Evolutionary conservation across 345 rosid genomes (phyloP).

Genomic region (Eucalyptus curtisii): DNA sequence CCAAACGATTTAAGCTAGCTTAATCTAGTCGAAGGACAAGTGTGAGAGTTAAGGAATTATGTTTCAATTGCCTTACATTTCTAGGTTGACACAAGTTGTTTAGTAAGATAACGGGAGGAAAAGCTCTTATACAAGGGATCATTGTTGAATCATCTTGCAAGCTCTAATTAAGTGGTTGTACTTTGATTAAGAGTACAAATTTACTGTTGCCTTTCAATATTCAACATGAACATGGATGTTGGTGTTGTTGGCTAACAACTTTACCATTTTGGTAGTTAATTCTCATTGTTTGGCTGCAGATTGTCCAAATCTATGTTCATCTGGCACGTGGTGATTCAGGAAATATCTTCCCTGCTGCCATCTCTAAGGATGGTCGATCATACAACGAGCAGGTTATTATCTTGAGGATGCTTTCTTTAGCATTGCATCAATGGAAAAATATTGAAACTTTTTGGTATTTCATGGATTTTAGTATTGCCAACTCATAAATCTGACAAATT

Average conservation of each 20-base stretch:
- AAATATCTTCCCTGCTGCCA: slow-evolving; percentile 80
- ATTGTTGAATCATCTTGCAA: neutral
- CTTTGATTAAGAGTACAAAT: neutral
- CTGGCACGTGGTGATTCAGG: slow-evolving; percentile 75
- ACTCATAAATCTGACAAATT: neutral
- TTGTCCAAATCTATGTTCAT: slow-evolving; percentile 83
- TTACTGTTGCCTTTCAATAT: neutral
- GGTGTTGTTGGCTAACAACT: neutral
- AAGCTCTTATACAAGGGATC: neutral
- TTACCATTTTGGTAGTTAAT: neutral
- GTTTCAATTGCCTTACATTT: neutral
- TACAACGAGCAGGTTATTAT: slow-evolving; percentile 80
- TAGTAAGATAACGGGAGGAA: neutral
- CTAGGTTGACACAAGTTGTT: neutral
- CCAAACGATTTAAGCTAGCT: neutral
- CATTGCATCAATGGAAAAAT: neutral
- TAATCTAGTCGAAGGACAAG: neutral
- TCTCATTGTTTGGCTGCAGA: slow-evolving; percentile 29
- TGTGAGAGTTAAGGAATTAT: neutral
- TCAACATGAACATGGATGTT: neutral
- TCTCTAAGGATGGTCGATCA: slow-evolving; percentile 92
- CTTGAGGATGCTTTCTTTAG: neutral
- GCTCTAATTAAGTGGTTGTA: neutral
- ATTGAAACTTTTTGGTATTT: neutral
- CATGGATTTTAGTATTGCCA: neutral